Base-by-base conservation (phyloP, 805 yeast species). In the Wickerhamomyces bisporus region DNA sequence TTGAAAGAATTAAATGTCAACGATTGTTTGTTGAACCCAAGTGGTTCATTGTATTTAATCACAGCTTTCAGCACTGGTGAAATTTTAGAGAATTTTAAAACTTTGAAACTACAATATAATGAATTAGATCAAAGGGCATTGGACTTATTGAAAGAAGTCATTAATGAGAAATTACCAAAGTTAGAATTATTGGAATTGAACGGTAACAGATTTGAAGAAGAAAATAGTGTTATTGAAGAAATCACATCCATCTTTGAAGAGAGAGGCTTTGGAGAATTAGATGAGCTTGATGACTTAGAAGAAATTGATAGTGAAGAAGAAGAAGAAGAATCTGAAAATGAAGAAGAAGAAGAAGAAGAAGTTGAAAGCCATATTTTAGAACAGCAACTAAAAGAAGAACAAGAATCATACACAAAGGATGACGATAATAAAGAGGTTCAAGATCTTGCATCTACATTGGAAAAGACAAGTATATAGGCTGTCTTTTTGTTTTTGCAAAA, bases 211-310 rank as follows among this genome's bases (percentile, higher is more conserved):
- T 83, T 93, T 53, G 86, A 86, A 35, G 98, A 93, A 60, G 98
- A 91, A 47, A 78, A 86, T 30, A 83, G 78, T 42, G 66, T 72
- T 16, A 61, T 93, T 39, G 84, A 77, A 38, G 61, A 65, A 36
- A 75, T 91, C 46, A 70, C 61, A 34, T 75, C 68, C 16, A 60
- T 79, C 14, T 87, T 91, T 49, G 85, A 75, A 40, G 73, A 70
- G 28, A 77, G 87, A 54, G 93, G 89, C 0, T 62, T 66, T 40
- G 96, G 95, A 44, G 91, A 83, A 58, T 66, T 93, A 25, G 96
- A 91, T 53, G 98, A 93, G 57, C 71, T 93, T 35, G 98, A 91
- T 52, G 98, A 93, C 51, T 75, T 93, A 65, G 98, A 91, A 66
- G 96, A 87, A 60, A 69, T 69, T 20, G 81, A 71, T 34, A 70